Evolutionary conservation across 495 filamentous ascomycete genomes (phyloP).

Genomic region (Penicillium paxilli): DNA sequence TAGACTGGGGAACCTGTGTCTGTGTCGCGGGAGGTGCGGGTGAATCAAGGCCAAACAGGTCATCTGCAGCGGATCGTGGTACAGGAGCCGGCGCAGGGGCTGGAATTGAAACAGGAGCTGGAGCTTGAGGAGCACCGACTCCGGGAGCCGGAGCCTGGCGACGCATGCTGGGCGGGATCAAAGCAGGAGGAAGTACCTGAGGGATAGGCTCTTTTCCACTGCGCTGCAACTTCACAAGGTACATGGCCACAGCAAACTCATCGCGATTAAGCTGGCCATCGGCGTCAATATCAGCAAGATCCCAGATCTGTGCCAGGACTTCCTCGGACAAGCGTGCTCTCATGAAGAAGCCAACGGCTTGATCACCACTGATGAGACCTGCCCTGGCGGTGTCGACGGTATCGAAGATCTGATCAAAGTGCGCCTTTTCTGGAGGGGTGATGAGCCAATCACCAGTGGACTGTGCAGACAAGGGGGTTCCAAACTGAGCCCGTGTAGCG

Average conservation of each 20-base stretch:
- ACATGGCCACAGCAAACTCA: constrained; percentile 98
- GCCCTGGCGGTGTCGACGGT: constrained; percentile 75
- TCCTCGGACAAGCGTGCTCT: constrained; percentile 90
- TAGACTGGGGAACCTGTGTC: constrained; percentile 63
- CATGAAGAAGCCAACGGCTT: constrained; percentile 93
- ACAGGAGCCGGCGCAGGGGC: constrained; percentile 45
- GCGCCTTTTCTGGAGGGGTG: constrained; percentile 75
- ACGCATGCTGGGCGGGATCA: constrained; percentile 90
- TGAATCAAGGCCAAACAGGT: constrained; percentile 85
- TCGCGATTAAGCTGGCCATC: constrained; percentile 82
- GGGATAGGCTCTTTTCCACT: constrained; percentile 70
- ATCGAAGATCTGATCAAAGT: constrained; percentile 81
- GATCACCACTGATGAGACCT: constrained; percentile 86
- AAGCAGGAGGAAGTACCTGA: constrained; percentile 68
- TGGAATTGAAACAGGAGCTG: constrained; percentile 42
- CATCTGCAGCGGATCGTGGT: constrained; percentile 76
- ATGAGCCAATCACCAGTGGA: constrained; percentile 81
- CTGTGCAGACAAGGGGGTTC: constrained; percentile 56
- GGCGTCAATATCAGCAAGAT: constrained; percentile 90
- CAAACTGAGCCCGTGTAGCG: constrained; percentile 50
- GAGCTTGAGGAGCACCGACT: constrained; percentile 39
- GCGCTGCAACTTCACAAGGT: constrained; percentile 86
- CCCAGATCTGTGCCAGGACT: constrained; percentile 93
- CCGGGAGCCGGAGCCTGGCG: constrained; percentile 51
- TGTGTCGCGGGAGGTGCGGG: constrained; percentile 54